Conservation (phyloP, 345 rosid genomes). For the Populus tremula region DNA sequence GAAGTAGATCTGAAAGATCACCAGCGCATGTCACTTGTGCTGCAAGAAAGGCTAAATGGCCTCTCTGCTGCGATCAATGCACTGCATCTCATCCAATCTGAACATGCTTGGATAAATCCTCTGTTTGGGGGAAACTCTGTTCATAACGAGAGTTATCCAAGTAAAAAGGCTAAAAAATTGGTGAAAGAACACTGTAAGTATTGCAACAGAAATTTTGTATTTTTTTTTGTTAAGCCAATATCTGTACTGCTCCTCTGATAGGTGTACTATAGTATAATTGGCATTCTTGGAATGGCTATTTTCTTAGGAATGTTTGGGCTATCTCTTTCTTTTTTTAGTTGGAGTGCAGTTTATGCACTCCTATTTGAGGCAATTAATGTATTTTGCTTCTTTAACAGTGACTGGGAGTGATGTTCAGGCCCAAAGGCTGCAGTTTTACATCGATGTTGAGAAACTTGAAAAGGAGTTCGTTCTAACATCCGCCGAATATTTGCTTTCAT, state of each 20-base stretch:
- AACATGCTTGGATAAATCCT: slow-evolving; percentile 85
- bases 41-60: slow-evolving; percentile 85
- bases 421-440: slow-evolving; percentile 40
- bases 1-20: slow-evolving; percentile 56
- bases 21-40: slow-evolving; percentile 46
- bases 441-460: slow-evolving; percentile 70
- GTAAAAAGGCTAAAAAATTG: slow-evolving; percentile 66
- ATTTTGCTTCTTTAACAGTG: slow-evolving; percentile 30
- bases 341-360: not conserved
- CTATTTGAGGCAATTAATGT: slow-evolving; percentile 12
- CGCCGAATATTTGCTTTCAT: slow-evolving; percentile 75
- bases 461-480: slow-evolving; percentile 74
- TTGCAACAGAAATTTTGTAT: not conserved
- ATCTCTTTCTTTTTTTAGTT: not conserved
- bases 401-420: slow-evolving; percentile 40
- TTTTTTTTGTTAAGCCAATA: not conserved
- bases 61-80: slow-evolving; percentile 93
- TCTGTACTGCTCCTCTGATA: not conserved
- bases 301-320: not conserved
- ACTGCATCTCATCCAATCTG: slow-evolving; percentile 72
- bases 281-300: not conserved
- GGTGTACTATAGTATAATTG: not conserved
- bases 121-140: slow-evolving; percentile 39
- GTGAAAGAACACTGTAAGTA: slow-evolving; percentile 54
- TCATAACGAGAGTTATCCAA: slow-evolving; percentile 48